A percentile compares a stretch with the other conserved stretches of the same genome.
Conservation (phyloP, 2,329 filamentous ascomycete species). For the Macroventuria anomochaeta region DNA sequence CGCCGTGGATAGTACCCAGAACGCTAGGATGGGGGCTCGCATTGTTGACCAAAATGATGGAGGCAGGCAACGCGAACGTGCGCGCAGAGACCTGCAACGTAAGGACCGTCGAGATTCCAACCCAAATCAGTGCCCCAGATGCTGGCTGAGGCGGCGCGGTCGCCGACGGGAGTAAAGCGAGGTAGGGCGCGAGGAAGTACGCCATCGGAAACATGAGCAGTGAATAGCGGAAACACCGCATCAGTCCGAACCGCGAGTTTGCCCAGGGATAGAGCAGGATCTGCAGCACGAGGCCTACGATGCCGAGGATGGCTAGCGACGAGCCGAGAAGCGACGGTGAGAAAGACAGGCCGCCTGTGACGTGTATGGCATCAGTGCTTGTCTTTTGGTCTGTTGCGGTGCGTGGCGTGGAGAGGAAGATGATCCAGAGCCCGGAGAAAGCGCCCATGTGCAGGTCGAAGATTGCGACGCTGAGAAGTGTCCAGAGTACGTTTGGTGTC, state of each 20-base stretch:
- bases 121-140: conserved; percentile 67
- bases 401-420: conserved; percentile 77
- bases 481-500: conserved; percentile 62
- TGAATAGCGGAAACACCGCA: conserved; percentile 71
- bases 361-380: conserved; percentile 56
- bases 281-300: conserved; percentile 76
- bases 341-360: conserved; percentile 77
- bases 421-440: conserved; percentile 77
- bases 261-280: conserved; percentile 73
- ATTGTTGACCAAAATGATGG: conserved; percentile 66
- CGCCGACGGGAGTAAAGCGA: conserved; percentile 69
- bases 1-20: conserved; percentile 64
- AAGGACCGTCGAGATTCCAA: conserved; percentile 67
- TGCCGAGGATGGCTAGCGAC: conserved; percentile 77
- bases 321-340: conserved; percentile 74
- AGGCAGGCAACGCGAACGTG: conserved; percentile 69
- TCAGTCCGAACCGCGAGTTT: conserved; percentile 70
- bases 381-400: conserved; percentile 42
- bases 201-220: conserved; percentile 73
- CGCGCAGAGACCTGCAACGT: conserved; percentile 74
- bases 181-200: conserved; percentile 73
- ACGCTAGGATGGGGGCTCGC: conserved; percentile 62
- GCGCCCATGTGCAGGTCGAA: conserved; percentile 75
- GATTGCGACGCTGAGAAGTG: conserved; percentile 68
- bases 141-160: conserved; percentile 57